Evolutionary conservation across 768 basidiomycete genomes (phyloP), one percentile per base, ranked within the genome.

Genomic region (Gymnopilus dilepis): DNA sequence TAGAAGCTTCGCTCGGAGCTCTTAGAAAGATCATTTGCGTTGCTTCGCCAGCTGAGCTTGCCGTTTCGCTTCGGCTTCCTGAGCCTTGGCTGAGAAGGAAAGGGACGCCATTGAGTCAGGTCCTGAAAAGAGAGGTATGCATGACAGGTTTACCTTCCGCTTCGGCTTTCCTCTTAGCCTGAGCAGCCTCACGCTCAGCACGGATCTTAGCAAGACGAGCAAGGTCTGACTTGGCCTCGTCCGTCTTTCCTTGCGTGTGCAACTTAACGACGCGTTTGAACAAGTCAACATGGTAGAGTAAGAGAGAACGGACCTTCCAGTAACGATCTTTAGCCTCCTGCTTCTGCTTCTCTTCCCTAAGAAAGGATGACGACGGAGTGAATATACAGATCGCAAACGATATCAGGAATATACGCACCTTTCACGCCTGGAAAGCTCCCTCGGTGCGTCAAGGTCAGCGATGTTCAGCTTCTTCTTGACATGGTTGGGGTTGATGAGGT

Each of bases 281-380:
- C 6, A 54, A 47, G 17, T 56, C 40, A 31, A 31, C 8, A 11
- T 31, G 4, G 33, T 9, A 47, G 19, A 15, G 54, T 59, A 55
- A 21, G 21, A 69, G 37, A 24, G 15, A 37, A 64, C 79, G 1
- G 26, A 92, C 90, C 85, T 96, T 94, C 88, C 89, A 89, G 73
- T 97, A 97, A 24, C 84, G 80, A 26, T 94, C 93, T 71, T 92
- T 86, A 1, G 94, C 92, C 1, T 95, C 94, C 68, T 91, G 84
- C 79, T 95, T 95, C 76, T 96, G 94, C 72, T 95, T 95, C 70
- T 88, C 89, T 71, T 97, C 96, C 65, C 95, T 95, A 63, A 22
- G 43, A 59, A 28, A 19, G 30, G 60, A 8, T 59, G 30, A 17
- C 12, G 2, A n/a, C 22, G 41, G 8, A 13, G 34, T 9, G 9